Base-by-base conservation (phyloP, 2,329 filamentous ascomycete genomes). In the Fusarium siculi region DNA sequence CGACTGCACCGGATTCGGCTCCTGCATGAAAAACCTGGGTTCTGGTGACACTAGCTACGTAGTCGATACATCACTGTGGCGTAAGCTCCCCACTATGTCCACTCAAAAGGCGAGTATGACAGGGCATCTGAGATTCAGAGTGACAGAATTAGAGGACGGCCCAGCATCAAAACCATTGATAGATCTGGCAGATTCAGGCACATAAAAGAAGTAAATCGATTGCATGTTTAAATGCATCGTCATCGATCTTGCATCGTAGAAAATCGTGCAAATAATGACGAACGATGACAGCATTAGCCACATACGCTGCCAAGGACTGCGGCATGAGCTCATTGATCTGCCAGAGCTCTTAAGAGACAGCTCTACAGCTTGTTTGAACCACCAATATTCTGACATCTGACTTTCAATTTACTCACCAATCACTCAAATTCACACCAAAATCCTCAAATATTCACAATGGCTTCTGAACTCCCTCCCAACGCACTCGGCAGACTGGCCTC, bases 41-140 rank as follows among this genome's bases (percentile, higher is more conserved):
- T 39, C 14, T 28, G 50, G 19, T 53, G 34, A 23, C 50, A 54
- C 34, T 18, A 54, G 34, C 50, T 40, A 54, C 50, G 50, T 39
- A 18, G 50, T 54, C 34, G 50, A 37, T 28, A 28, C 50, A 54
- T 54, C 50, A 40, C 50, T 54, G 50, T 54, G 50, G 50, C 34
- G 50, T 54, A 54, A 40, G 32, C 23, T 40, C 34, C 7, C 34
- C 50, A 54, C 34, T 21, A 21, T 54, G 50, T 40, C 34, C 50
- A 54, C 19, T 40, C 7, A n/a, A 54, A 40, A 54, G 19, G 14
- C 34, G 23, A 54, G 14, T n/a, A 28, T 54, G 34, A 54, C 34
- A 40, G 34, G 34, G 34, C 23, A 40, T 39, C 23, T 18, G 23
- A 54, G 34, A 28, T 9, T 39, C n/a, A 4, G 19, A 54, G 23